phyloP scores from a whole-genome alignment of 2,329 filamentous ascomycete genomes.

The Fusarium sororula region DNA sequence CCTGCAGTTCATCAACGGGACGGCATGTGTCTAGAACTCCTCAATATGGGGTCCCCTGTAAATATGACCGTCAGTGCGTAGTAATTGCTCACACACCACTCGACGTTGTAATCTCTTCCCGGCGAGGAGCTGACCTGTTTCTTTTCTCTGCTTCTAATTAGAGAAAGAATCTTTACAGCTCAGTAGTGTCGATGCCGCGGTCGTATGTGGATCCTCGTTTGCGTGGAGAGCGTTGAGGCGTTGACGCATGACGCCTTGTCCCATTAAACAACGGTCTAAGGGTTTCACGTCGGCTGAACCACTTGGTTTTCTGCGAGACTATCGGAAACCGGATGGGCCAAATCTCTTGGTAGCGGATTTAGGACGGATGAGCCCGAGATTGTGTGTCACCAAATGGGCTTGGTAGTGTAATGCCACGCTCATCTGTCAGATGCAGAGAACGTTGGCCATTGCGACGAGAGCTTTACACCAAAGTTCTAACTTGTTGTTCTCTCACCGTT shows the following conservation, averaged over 20 bases:
- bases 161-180: neutral
- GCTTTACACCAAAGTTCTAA: neutral
- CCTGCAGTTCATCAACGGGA: conserved; percentile 9
- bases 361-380: neutral
- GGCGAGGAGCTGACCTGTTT: neutral
- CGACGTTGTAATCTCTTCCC: conserved; percentile 1
- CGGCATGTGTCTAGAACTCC: conserved; percentile 12
- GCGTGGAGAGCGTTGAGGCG: conserved; percentile 22
- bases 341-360: conserved; percentile 10
- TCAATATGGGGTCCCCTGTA: conserved; percentile 4
- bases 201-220: conserved; percentile 1
- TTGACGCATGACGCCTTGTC: conserved; percentile 18
- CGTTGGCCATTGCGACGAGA: neutral
- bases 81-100: neutral
- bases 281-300: conserved; percentile 3
- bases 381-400: neutral
- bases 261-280: neutral
- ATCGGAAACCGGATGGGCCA: neutral
- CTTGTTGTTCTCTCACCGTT: neutral
- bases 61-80: neutral
- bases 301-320: neutral
- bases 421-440: neutral
- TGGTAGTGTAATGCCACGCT: neutral
- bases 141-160: neutral
- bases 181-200: neutral